phyloP scores from a whole-genome alignment of 176 grass and related monocot genomes.

The Pontederia crassipes region DNA sequence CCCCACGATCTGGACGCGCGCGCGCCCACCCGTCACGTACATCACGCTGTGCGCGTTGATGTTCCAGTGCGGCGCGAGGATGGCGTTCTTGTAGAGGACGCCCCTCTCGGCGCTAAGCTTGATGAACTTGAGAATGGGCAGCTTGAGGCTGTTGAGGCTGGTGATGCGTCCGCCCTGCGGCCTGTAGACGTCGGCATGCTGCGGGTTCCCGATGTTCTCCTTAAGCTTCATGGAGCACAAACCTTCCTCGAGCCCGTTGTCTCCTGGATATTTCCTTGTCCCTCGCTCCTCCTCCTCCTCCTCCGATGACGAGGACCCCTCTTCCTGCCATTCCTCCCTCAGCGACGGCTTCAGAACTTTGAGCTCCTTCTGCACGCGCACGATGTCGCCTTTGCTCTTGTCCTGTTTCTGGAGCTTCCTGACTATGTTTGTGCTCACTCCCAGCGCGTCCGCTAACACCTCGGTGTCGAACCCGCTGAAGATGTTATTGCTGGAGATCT shows the following conservation, averaged over 20 bases:
- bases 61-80: not conserved
- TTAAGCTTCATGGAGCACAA: not conserved
- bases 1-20: not conserved
- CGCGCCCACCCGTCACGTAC: not conserved
- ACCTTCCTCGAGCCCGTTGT: not conserved
- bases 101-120: not conserved
- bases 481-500: slow-evolving; percentile 8
- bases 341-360: slow-evolving; percentile 11
- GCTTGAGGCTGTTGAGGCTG: slow-evolving; percentile 1
- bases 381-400: slow-evolving; percentile 29
- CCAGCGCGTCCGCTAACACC: slow-evolving; percentile 25
- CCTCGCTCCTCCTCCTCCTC: not conserved
- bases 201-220: not conserved
- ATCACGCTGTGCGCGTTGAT: not conserved
- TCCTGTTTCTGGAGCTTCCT: slow-evolving; percentile 28
- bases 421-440: slow-evolving; percentile 5
- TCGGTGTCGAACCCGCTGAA: slow-evolving; percentile 25
- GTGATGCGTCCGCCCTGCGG: not conserved
- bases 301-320: not conserved
- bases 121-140: slow-evolving; percentile 1
- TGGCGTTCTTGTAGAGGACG: not conserved
- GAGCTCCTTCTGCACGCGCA: slow-evolving; percentile 15
- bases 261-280: not conserved
- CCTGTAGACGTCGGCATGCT: not conserved
- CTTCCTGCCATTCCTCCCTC: not conserved